Base-by-base conservation (phyloP, 495 filamentous ascomycete genomes). In the Penicillium desertorum region DNA sequence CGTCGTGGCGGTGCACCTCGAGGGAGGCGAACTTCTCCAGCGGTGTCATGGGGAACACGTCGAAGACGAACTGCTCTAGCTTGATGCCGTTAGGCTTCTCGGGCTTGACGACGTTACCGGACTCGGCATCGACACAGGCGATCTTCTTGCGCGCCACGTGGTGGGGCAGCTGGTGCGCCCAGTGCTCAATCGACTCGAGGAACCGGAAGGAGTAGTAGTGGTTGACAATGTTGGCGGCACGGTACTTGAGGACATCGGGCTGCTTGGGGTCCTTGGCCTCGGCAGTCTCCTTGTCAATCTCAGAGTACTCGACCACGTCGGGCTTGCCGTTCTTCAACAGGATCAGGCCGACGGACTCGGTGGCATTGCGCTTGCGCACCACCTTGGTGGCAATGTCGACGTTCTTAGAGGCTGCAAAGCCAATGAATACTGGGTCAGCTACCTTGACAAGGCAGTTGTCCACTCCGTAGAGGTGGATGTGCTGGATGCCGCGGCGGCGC, bases 121-220 rank as follows among this genome's bases (percentile, higher is more conserved):
- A 88, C 65, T 88, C 81, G 4, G 83, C 76, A 66, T 97, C 81
- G 54, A 90, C 81, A 72, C 86, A 88, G 9, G 92, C 91, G 58
- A 99, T 99, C 88, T 99, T 99, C 88, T 99, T 99, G 66, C 85
- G 83, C 34, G 94, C 94, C 46, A 99, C 87, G 78, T 99, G 94
- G 69, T 97, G 95, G 3, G 93, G 94, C 29, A 99, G 82, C 61
- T 83, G 82, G 76, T 93, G 85, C 19, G 84, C 83, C 87, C 88
- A 96, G 62, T 85, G 79, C 49, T 93, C 91, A 62, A 98, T 96
- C 43, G 83, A 86, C 70, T 96, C 88, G 48, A 99, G 81, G 80
- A 97, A 99, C 55, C 83, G 78, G 81, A 91, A 95, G 34, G 88
- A 92, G 79, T 99, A 99, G 82, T 97, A 99, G 80, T 99, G 94